A percentile compares a stretch with the other conserved stretches of the same genome.
These are phyloP conservation scores for Russula virescens DNA, from an alignment of 768 basidiomycete genomes.

Conservation along the genomic window DNA sequence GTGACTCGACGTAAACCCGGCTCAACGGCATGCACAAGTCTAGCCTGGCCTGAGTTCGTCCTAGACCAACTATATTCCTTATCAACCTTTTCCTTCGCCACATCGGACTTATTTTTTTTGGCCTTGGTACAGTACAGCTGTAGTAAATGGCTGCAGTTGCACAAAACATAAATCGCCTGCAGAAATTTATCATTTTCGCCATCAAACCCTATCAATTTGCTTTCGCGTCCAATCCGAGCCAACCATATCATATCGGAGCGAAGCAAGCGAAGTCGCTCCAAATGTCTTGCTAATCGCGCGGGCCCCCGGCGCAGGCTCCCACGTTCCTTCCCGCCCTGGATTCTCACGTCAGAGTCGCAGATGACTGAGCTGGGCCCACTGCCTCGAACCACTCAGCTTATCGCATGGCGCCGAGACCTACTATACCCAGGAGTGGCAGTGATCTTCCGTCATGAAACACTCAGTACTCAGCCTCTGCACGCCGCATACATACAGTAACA, in stretches of 20 bases:
- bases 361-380: background rate
- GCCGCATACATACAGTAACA: no score
- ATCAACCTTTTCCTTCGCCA: background rate
- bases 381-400: no score
- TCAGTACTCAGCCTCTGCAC: background rate
- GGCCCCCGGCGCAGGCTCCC: background rate
- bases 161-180: no score
- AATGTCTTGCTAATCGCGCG: background rate
- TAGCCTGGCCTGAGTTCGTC: no score
- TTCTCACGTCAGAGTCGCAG: constrained; percentile 4
- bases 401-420: no score
- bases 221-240: constrained; percentile 2
- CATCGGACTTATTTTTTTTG: background rate
- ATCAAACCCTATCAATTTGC: background rate
- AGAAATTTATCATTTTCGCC: no score
- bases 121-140: no score
- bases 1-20: background rate
- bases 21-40: background rate
- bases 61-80: background rate
- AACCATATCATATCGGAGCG: background rate
- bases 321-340: background rate
- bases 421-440: no score
- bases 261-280: background rate
- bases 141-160: no score
- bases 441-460: no score